phyloP scores from a whole-genome alignment of 768 basidiomycete genomes.

The Leccinum imitatum region DNA sequence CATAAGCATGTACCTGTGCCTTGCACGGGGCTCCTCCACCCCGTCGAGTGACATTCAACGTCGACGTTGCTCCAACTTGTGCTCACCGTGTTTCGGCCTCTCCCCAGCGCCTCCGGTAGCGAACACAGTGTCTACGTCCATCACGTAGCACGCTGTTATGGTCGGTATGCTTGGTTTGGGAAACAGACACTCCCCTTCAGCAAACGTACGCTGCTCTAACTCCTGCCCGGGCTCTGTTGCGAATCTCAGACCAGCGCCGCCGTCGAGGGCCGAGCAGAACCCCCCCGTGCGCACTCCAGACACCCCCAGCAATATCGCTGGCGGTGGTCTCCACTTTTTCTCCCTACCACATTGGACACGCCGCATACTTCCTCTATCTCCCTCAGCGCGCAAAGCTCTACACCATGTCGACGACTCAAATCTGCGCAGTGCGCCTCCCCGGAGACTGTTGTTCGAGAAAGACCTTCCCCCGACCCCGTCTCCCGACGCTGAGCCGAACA shows the following conservation, averaged over 20 bases:
- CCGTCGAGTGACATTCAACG: background rate
- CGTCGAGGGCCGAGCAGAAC: constrained; percentile 51
- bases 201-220: constrained; percentile 25
- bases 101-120: background rate
- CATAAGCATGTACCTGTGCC: background rate
- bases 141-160: constrained; percentile 26
- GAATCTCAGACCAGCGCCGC: constrained; percentile 30
- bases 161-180: constrained; percentile 40
- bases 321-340: constrained; percentile 49
- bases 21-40: background rate
- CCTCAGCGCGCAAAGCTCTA: constrained; percentile 31
- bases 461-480: constrained; percentile 50
- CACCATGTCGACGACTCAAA: constrained; percentile 22
- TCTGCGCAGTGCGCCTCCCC: constrained; percentile 15
- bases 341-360: constrained; percentile 66
- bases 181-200: constrained; percentile 34
- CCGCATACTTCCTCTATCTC: constrained; percentile 37
- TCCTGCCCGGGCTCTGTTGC: constrained; percentile 29
- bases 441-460: constrained; percentile 36
- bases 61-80: background rate
- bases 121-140: background rate
- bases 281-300: constrained; percentile 43
- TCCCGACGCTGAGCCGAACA: constrained; percentile 1
- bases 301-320: constrained; percentile 39
- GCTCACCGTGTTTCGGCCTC: constrained; percentile 6